Evolutionary conservation across 148 eudicot genomes (phyloP).

Genomic region (Cornus kousa): DNA sequence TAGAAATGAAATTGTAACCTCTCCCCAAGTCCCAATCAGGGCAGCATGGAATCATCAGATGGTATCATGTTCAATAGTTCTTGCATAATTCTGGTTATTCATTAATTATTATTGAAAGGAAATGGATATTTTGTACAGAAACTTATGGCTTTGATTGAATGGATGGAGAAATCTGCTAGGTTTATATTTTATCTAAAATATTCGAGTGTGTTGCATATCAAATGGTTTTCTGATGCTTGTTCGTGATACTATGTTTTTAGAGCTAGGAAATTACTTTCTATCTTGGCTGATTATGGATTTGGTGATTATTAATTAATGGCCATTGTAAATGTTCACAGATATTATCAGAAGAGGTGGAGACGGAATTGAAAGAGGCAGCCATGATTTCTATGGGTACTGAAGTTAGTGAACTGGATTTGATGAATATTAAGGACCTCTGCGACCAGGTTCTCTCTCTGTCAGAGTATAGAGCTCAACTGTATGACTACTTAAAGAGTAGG

Average conservation of each 20-base stretch:
- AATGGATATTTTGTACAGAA: background rate
- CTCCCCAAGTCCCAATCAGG: background rate
- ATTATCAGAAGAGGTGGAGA: constrained; percentile 81
- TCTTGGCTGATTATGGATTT: background rate
- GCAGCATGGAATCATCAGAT: background rate
- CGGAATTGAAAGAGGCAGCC: constrained; percentile 81
- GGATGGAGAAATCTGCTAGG: background rate
- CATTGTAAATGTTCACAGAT: constrained; percentile 40
- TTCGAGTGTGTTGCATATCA: background rate
- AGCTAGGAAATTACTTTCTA: background rate
- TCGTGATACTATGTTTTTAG: too few species aligned
- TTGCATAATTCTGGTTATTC: background rate
- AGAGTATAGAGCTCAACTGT: constrained; percentile 89
- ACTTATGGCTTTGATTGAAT: background rate
- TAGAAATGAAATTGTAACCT: background rate
- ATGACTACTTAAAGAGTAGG: constrained; percentile 84
- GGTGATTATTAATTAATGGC: background rate
- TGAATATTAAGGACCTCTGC: constrained; percentile 80
- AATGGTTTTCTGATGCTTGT: background rate
- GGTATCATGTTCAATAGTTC: background rate
- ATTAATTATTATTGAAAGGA: background rate
- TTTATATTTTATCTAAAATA: too few species aligned
- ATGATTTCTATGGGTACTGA: constrained; percentile 98
- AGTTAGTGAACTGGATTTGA: constrained; percentile 88
- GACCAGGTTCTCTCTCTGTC: constrained; percentile 85